Conservation (phyloP, 2,329 filamentous ascomycete genomes). For the Phaeoacremonium minimum region DNA sequence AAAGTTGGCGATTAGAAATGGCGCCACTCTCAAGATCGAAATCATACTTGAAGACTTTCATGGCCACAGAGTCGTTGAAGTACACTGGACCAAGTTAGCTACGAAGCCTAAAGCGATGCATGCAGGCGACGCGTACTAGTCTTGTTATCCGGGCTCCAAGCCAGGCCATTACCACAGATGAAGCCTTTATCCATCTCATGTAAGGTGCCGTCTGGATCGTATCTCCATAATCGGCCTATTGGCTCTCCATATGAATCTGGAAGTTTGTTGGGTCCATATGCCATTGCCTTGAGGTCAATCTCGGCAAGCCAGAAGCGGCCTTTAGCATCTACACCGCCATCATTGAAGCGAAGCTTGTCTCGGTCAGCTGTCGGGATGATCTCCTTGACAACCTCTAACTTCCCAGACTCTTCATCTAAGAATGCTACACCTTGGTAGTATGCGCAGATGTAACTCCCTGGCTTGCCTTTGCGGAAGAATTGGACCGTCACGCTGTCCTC, state of each 20-base stretch:
- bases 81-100: conserved; percentile 16
- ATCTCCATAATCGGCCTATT: conserved; percentile 17
- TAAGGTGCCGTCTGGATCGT: conserved; percentile 21
- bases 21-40: conserved; percentile 24
- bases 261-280: conserved; percentile 22
- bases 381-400: conserved; percentile 27
- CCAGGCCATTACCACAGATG: conserved; percentile 28
- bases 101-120: background rate
- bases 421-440: conserved; percentile 31
- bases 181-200: conserved; percentile 24
- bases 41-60: conserved; percentile 23
- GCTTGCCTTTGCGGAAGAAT: conserved; percentile 23
- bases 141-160: conserved; percentile 29
- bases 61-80: conserved; percentile 25
- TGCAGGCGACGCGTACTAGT: conserved; percentile 12
- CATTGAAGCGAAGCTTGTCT: conserved; percentile 25
- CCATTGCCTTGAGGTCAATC: conserved; percentile 26
- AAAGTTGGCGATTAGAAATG: conserved; percentile 22
- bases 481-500: conserved; percentile 28
- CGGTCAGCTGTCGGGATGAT: conserved; percentile 24
- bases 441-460: conserved; percentile 30
- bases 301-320: conserved; percentile 29
- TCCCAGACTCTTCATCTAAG: conserved; percentile 27
- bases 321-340: conserved; percentile 26
- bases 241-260: conserved; percentile 21